Conservation (phyloP, 352 stramenopile genomes). For the Pythium grandisporangium region DNA sequence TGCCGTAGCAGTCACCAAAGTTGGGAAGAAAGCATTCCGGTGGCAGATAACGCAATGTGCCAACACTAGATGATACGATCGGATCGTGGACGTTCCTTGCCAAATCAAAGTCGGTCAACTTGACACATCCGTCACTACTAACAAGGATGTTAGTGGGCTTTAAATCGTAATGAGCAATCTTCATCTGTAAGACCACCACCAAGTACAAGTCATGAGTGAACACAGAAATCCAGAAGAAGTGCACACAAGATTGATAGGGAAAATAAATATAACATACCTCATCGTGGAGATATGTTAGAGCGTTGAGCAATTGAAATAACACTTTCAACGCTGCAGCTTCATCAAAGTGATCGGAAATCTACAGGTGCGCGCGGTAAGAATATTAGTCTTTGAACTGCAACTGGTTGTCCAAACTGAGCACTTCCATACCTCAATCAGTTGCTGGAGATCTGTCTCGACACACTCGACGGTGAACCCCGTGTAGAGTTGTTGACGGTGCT, state of each 20-base stretch:
- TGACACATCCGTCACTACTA: conserved; percentile 75
- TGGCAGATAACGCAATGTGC: conserved; percentile 64
- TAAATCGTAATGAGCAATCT: conserved; percentile 87
- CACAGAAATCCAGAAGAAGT: not conserved
- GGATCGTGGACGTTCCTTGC: conserved; percentile 49
- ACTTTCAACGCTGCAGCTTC: conserved; percentile 53
- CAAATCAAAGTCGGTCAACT: conserved; percentile 90
- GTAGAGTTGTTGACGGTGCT: conserved; percentile 62
- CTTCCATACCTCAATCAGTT: conserved; percentile 50
- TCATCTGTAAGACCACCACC: conserved; percentile 28
- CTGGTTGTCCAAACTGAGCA: not conserved
- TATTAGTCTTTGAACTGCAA: not conserved
- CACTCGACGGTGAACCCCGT: conserved; percentile 71
- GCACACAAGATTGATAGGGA: too few species aligned
- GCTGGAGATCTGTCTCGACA: conserved; percentile 61
- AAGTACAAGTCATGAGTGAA: not conserved
- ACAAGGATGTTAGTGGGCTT: conserved; percentile 98
- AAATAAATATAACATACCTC: conserved; percentile 27
- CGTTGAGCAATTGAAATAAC: conserved; percentile 49
- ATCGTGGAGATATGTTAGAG: conserved; percentile 64
- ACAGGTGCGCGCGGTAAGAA: not conserved
- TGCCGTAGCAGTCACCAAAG: conserved; percentile 43
- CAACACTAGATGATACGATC: conserved; percentile 53
- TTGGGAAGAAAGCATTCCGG: conserved; percentile 63
- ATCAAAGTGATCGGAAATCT: conserved; percentile 56